Evolutionary conservation across 164 flowering plant genomes (phyloP).

Genomic region (Vitis rupestris): DNA sequence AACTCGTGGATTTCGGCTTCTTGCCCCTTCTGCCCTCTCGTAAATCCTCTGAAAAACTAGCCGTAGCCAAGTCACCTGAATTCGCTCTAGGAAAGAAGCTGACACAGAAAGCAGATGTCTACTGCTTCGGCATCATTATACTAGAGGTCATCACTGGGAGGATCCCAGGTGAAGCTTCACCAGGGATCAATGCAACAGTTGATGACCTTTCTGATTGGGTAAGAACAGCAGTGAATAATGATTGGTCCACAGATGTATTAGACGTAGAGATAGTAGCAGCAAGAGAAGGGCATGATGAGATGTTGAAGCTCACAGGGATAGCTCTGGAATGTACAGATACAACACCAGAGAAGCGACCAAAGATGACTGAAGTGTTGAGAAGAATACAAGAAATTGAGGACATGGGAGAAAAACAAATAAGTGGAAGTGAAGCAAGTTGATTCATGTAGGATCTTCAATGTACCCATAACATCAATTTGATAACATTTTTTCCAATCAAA

Average conservation of each 20-base stretch:
- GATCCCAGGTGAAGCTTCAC: conserved; percentile 27
- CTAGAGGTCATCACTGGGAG: conserved; percentile 65
- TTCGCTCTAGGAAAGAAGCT: conserved; percentile 37
- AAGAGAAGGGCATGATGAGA: conserved; percentile 46
- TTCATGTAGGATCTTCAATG: no score
- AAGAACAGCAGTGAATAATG: conserved; percentile 35
- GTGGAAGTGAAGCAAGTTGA: not conserved
- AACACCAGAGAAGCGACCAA: conserved; percentile 50
- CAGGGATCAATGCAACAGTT: not conserved
- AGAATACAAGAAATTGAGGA: conserved; percentile 45
- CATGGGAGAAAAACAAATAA: not conserved
- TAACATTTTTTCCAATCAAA: no score
- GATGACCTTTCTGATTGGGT: conserved; percentile 55
- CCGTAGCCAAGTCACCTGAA: conserved; percentile 46
- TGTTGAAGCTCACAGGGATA: conserved; percentile 52
- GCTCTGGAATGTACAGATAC: conserved; percentile 55
- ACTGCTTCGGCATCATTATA: conserved; percentile 58
- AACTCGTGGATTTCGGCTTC: conserved; percentile 58
- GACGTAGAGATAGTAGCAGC: conserved; percentile 46
- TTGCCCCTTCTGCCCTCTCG: conserved; percentile 38
- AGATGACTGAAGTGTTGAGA: conserved; percentile 43
- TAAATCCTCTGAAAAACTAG: conserved; percentile 27
- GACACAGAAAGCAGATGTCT: conserved; percentile 54
- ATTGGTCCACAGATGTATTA: conserved; percentile 63
- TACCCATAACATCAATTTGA: no score